These are phyloP conservation scores for Naganishia cerealis DNA, from an alignment of 1,284 basidiomycete genomes.

Conservation along the genomic window DNA sequence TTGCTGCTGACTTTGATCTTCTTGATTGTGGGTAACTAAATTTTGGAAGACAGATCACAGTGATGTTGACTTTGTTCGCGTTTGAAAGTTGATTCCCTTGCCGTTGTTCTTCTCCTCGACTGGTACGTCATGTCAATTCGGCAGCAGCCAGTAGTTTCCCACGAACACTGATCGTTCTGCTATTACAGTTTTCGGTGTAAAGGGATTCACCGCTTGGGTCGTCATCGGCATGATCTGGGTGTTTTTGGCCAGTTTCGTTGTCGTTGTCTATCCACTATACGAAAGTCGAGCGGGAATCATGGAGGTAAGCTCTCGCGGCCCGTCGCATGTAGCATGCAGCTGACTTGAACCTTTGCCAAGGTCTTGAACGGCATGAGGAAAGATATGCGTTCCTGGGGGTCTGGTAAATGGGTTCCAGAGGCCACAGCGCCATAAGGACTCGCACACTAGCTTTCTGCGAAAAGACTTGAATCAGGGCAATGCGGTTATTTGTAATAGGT, in stretches of 20 bases:
- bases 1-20: conserved; percentile 58
- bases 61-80: conserved; percentile 57
- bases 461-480: neutral
- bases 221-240: conserved; percentile 76
- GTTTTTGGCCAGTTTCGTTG: conserved; percentile 69
- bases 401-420: conserved; percentile 23
- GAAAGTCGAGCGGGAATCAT: conserved; percentile 55
- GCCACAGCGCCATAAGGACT: neutral
- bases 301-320: neutral
- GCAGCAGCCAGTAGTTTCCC: neutral
- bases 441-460: neutral
- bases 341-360: neutral
- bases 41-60: neutral
- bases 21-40: conserved; percentile 57
- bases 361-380: conserved; percentile 14
- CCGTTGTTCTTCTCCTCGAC: conserved; percentile 78
- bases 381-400: conserved; percentile 18
- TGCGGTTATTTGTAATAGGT: neutral
- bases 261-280: conserved; percentile 79
- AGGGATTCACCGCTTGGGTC: conserved; percentile 67
- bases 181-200: conserved; percentile 61
- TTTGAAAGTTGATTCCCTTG: conserved; percentile 67
- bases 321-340: neutral
- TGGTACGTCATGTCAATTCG: conserved; percentile 32
- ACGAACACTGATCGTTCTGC: neutral